Percentiles rank a stretch among this genome's conserved stretches.
Conservation (phyloP, 768 basidiomycete species). For the Tricholoma sp. region DNA sequence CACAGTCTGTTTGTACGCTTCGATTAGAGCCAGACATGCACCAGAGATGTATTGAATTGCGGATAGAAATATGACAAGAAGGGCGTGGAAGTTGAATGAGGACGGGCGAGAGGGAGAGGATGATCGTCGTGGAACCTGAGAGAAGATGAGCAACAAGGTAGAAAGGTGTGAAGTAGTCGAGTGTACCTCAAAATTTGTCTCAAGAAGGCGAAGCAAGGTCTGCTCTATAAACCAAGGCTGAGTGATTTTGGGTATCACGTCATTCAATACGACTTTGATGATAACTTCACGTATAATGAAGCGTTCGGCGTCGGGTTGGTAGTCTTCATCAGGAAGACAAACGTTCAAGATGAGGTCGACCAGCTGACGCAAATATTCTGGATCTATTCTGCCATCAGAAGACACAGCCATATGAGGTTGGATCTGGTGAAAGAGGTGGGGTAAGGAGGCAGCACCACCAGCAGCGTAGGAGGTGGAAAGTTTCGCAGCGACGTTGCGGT, state of each 20-base stretch:
- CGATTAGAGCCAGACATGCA: slow-evolving; percentile 59
- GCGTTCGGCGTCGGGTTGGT: slow-evolving; percentile 73
- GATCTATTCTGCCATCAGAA: slow-evolving; percentile 59
- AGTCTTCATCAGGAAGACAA: slow-evolving; percentile 76
- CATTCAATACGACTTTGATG: slow-evolving; percentile 68
- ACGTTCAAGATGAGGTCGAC: slow-evolving; percentile 71
- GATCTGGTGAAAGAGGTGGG: slow-evolving; percentile 70
- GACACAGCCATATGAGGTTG: slow-evolving; percentile 84
- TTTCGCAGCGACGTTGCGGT: slow-evolving; percentile 61
- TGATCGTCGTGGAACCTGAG: slow-evolving; percentile 19
- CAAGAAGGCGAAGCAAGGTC: slow-evolving; percentile 61
- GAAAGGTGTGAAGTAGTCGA: slow-evolving; percentile 1
- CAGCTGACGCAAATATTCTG: slow-evolving; percentile 74
- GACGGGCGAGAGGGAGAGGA: slow-evolving; percentile 21
- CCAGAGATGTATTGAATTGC: slow-evolving; percentile 70
- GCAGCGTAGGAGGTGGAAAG: slow-evolving; percentile 64
- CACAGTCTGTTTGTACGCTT: slow-evolving; percentile 61
- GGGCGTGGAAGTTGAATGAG: slow-evolving; percentile 33
- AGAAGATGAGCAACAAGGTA: slow-evolving; percentile 1
- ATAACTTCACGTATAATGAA: slow-evolving; percentile 80
- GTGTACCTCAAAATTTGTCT: slow-evolving; percentile 32
- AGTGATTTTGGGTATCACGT: slow-evolving; percentile 61
- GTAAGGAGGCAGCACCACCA: slow-evolving; percentile 57
- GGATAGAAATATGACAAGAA: slow-evolving; percentile 70
- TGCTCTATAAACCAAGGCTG: slow-evolving; percentile 92